Conservation (phyloP, 345 rosid genomes). For the Boechera divaricarpa region DNA sequence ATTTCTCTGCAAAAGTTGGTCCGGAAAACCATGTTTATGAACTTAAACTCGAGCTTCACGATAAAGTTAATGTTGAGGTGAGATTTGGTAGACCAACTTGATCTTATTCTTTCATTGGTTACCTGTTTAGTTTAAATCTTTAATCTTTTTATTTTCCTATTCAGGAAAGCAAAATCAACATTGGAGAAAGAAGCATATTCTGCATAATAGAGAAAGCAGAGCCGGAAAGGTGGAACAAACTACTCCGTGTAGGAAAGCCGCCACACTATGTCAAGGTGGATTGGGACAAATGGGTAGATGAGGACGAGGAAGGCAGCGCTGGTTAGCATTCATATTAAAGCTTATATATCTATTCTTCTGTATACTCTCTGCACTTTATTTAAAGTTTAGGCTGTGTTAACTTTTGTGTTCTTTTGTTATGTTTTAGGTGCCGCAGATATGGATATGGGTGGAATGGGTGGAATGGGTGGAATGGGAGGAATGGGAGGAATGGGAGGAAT, state of each 20-base stretch:
- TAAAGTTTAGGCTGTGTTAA: neutral
- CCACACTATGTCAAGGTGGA: conserved; percentile 88
- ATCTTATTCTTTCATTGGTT: neutral
- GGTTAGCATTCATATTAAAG: conserved; percentile 31
- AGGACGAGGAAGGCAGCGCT: conserved; percentile 68
- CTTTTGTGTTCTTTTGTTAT: conserved; percentile 23
- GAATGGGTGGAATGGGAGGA: conserved; percentile 33
- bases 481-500: conserved; percentile 40
- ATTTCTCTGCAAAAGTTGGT: conserved; percentile 78
- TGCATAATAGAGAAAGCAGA: conserved; percentile 81
- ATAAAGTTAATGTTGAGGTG: conserved; percentile 87
- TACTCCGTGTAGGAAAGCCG: conserved; percentile 63
- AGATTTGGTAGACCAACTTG: conserved; percentile 18
- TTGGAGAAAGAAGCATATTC: conserved; percentile 74
- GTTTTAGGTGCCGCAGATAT: conserved; percentile 46
- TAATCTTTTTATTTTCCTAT: neutral
- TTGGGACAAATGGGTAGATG: conserved; percentile 97
- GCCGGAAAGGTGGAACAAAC: conserved; percentile 76
- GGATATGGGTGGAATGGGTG: conserved; percentile 41
- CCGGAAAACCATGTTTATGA: conserved; percentile 63
- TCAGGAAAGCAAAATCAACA: conserved; percentile 76
- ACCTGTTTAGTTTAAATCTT: neutral
- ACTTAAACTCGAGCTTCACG: conserved; percentile 77
- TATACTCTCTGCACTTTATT: neutral
- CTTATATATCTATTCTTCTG: conserved; percentile 7